Evolutionary conservation across 306 rosid species (phyloP).

Genomic region (Prosopis cineraria): DNA sequence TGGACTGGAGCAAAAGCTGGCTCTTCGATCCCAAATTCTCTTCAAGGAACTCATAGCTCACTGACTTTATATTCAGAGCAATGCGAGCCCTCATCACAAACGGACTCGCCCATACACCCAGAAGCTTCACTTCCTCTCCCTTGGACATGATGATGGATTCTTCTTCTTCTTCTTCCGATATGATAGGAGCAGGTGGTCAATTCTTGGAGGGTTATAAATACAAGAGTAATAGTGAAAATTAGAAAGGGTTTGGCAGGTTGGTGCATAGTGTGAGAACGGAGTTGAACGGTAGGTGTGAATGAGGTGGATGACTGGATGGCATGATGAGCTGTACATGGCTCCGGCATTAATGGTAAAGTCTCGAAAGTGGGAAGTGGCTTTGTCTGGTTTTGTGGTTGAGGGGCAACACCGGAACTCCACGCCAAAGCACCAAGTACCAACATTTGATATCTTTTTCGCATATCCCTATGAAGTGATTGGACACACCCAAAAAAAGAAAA

Average conservation of each 20-base stretch:
- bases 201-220: background rate
- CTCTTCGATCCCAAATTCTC: slow-evolving; percentile 43
- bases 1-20: slow-evolving; percentile 54
- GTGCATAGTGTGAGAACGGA: background rate
- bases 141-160: slow-evolving; percentile 31
- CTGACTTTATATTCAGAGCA: slow-evolving; percentile 43
- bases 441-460: background rate
- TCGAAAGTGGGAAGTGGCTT: too few species aligned
- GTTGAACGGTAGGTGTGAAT: background rate
- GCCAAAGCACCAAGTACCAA: background rate
- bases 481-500: too few species aligned
- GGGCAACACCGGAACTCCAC: too few species aligned
- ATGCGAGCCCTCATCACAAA: slow-evolving; percentile 42
- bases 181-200: too few species aligned
- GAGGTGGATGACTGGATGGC: background rate
- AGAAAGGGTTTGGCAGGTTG: background rate
- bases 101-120: slow-evolving; percentile 53
- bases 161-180: background rate
- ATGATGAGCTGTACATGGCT: background rate
- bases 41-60: slow-evolving; percentile 38
- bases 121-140: slow-evolving; percentile 38
- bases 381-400: too few species aligned
- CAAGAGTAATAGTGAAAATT: background rate
- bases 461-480: background rate
- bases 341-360: background rate